Evolutionary conservation across 148 eudicot genomes (phyloP), one percentile per base, ranked within the genome.

Genomic region (Polygonum maritimum): DNA sequence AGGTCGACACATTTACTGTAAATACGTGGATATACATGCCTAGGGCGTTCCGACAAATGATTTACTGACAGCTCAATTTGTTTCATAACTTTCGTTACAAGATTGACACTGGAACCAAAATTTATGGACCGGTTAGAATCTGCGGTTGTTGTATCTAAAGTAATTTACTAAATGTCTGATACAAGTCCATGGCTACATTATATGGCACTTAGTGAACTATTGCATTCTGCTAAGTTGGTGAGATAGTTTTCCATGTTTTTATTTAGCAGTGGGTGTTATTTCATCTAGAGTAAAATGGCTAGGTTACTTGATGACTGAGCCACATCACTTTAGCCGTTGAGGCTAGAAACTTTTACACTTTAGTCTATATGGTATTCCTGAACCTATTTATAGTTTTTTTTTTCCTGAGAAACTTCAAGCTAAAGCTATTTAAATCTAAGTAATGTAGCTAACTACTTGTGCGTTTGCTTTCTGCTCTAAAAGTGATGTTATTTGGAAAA

Each of bases 191-290:
- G 69, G 69, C 38, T 57, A 12, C 33, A 21, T 57, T 60, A 36
- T 65, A 65, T 35, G 21, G 7, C 71, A 67, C 44, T 35, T 67
- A 45, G 71, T 67, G 44, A 67, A 67, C 41, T 26, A 67, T 67
- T 31, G 15, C 21, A 14, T 38, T 67, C 10, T 36, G 71, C 44
- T 67, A 67, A 35, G 71, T 33, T 67, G 71, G 71, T 18, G 38
- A 22, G 35, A 13, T 60, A 36, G 67, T 26, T 60, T 2, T 67
- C 7, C 2, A 12, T 33, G 40, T 39, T 10, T 3, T 3, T 63
- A 38, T 57, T 21, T 21, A 51, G 16, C 31, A 7, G 63, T 57
- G 31, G 3, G 63, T 19, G 63, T 8, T 57, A 21, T 19, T 2
- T 8, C 63, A 57, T 57, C 63, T 21, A 55, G 62, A 19, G 11